Evolutionary conservation across 495 filamentous ascomycete species (phyloP).

Genomic region (Extremus antarcticus): DNA sequence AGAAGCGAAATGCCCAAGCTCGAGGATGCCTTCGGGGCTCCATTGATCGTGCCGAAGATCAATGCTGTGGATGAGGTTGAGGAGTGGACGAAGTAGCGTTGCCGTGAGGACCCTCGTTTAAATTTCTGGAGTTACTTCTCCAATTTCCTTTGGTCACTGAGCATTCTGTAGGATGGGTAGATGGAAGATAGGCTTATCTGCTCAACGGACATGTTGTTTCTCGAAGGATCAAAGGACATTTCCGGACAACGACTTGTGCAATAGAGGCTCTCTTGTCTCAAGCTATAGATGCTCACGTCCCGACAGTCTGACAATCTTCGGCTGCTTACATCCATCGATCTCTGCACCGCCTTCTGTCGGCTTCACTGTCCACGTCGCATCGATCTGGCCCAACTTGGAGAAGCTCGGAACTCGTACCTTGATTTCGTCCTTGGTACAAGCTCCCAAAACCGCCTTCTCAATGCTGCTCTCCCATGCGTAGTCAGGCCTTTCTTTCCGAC

Average conservation of each 20-base stretch:
- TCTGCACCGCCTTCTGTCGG: neutral
- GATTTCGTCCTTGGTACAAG: neutral
- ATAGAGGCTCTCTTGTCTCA: no score
- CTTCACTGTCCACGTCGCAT: neutral
- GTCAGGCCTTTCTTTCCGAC: constrained; percentile 4
- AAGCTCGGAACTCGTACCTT: neutral
- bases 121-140: no score
- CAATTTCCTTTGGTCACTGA: no score
- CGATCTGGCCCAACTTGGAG: neutral
- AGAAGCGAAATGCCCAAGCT: neutral
- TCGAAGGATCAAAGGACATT: no score
- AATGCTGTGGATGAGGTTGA: neutral
- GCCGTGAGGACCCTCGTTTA: no score
- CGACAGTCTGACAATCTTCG: neutral
- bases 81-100: neutral
- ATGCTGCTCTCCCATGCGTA: neutral
- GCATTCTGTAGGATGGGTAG: no score
- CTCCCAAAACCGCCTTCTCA: neutral
- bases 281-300: neutral
- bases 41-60: neutral
- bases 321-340: neutral
- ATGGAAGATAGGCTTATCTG: no score
- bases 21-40: neutral
- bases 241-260: no score
- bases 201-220: no score